Evolutionary conservation across 768 basidiomycete genomes (phyloP), one percentile per base, ranked within the genome.

Genomic region (Boletus vermiculosoides): DNA sequence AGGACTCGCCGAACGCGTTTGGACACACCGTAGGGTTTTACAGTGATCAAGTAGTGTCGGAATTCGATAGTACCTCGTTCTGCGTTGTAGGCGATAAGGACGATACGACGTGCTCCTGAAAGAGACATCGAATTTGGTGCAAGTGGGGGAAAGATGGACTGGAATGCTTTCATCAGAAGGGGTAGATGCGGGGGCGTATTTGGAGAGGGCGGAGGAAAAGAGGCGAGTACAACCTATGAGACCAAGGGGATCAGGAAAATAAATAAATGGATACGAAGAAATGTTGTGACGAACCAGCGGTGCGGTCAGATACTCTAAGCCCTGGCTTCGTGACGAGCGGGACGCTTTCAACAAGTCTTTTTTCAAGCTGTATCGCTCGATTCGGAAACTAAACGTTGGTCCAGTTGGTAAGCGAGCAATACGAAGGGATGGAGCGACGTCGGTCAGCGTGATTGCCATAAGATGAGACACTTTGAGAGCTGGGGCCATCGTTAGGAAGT

Each of bases 131-230:
- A 81, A 65, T 90, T 81, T 1, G 92, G 92, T 12, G 91, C 80
- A 46, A 99, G 90, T 0, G 97, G 89, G 5, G 97, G 97, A 76
- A 98, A 99, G 58, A 99, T 78, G 31, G 92, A 88, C 72, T 98
- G 97, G 76, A 99, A 97, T 56, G 94, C 85, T 73, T 97, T 97
- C 82, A 94, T 88, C 67, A 98, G 82, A 56, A 98, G 87, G 37
- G 92, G 82, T 39, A 98, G 80, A 69, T 98, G 94, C 3, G 87
- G 84, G 2, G 92, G 88, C 2, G 88, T 88, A 23, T 76, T 80
- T 3, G 89, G 87, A 11, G 83, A 86, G 49, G 85, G 87, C 56
- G 80, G 84, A 51, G 84, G 93, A 74, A 85, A 96, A 18, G 87
- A 96, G 60, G 88, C 92, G 28, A 98, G 84, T 2, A 99, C 96